Base-by-base conservation (phyloP, 2,329 filamentous ascomycete genomes). In the Fusarium humuli region DNA sequence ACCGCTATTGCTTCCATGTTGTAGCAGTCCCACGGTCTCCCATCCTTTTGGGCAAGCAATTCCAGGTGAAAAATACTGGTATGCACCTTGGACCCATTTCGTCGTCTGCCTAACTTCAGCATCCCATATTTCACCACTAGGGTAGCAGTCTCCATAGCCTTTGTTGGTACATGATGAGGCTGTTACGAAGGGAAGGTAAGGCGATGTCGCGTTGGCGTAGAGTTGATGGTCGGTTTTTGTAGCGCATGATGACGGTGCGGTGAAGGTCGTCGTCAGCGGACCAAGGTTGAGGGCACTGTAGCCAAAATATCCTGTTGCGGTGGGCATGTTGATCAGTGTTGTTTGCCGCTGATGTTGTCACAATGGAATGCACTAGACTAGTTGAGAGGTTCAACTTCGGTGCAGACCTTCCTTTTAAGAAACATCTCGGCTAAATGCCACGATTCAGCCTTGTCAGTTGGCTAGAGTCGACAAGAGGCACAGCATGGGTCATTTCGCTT, bases 251-350 rank as follows among this genome's bases (percentile, higher is more conserved):
- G 34, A 18, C 0, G 61, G 49, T 1, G 59, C 50, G 2, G 59
- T 32, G 8, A 32, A 64, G 1, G 59, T 58, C 2, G 59, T 64
- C 2, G 61, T 64, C 5, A 64, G 14, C 6, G 59, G 50, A 1
- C 61, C 61, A 2, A 64, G 6, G 1, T 64, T 64, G 8, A 40
- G 22, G 37, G 60, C 59, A 6, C 27, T 32, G 2, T 13, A 6
- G 6, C 59, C 61, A 12, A 64, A 64, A 6, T 40, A 64, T 11
- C 40, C 59, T 16, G 61, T 64, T 3, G 32, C 22, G 6, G 42
- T 49, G 3, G 61, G 61, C 61, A 64, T 64, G 0, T 32, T 40
- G 23, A 1, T 0, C 4, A 11, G 1, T 30, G 8, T 11, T 29
- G 27, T 10, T 27, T 27, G 27, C 27, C 6, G 23, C 23, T 23